These are phyloP conservation scores for Periconia sp. DNA, from an alignment of 2,329 filamentous ascomycete genomes.

Conservation along the genomic window DNA sequence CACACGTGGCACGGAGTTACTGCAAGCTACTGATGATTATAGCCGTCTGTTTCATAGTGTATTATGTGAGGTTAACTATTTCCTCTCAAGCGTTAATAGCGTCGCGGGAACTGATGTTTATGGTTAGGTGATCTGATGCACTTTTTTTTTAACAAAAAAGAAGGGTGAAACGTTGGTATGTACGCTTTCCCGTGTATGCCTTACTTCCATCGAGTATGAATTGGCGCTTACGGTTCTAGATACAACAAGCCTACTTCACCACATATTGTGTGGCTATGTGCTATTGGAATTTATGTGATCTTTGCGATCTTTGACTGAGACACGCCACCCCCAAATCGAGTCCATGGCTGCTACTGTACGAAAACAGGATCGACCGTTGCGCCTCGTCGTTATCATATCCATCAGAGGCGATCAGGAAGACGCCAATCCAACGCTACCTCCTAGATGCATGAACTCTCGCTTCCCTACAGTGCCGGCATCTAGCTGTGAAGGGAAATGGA, in stretches of 20 bases:
- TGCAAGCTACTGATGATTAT: too few relatives aligned
- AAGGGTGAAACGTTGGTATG: background rate
- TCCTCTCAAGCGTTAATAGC: too few relatives aligned
- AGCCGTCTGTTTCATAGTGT: too few relatives aligned
- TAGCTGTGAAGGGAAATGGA: background rate
- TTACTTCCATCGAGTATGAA: background rate
- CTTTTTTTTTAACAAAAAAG: too few relatives aligned
- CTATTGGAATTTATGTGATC: too few relatives aligned
- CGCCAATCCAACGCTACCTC: background rate
- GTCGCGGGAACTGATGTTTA: too few relatives aligned
- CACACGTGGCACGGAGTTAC: background rate
- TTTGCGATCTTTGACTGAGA: background rate
- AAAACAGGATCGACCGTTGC: background rate
- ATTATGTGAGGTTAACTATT: too few relatives aligned
- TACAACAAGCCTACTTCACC: background rate
- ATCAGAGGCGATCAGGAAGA: background rate
- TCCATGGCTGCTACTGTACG: too few relatives aligned
- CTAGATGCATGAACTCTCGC: background rate
- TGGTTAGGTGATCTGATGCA: too few relatives aligned
- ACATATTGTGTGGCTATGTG: background rate
- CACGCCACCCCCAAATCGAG: background rate
- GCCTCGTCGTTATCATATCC: background rate
- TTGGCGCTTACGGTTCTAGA: background rate
- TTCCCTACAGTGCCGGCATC: background rate
- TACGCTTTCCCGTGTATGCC: background rate